Percentiles rank a stretch among this genome's conserved stretches.
phyloP scores from a whole-genome alignment of 768 basidiomycete genomes.

The Pleurotus ostreatus region DNA sequence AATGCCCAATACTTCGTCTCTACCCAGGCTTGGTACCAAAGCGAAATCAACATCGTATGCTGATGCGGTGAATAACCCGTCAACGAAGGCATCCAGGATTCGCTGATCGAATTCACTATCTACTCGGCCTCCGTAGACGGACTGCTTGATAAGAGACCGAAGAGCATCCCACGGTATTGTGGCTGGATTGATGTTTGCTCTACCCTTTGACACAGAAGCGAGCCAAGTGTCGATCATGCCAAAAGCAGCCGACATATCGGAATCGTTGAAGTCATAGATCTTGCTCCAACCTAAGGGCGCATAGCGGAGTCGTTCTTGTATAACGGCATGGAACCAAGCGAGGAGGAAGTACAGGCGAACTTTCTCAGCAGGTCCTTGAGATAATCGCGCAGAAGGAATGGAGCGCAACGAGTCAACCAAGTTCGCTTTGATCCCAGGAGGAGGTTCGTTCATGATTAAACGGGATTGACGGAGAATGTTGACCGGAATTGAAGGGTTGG shows the following conservation, averaged over 20 bases:
- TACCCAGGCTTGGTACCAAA: conserved; percentile 66
- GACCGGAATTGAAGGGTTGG: conserved; percentile 90
- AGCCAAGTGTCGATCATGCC: conserved; percentile 93
- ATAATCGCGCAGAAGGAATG: conserved; percentile 66
- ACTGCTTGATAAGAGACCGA: conserved; percentile 91
- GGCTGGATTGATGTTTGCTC: conserved; percentile 88
- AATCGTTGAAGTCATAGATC: conserved; percentile 98
- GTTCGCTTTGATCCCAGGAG: conserved; percentile 95
- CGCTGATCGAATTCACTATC: conserved; percentile 95
- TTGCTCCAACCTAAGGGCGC: conserved; percentile 97
- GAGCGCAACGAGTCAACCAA: conserved; percentile 82
- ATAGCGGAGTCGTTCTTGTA: conserved; percentile 95
- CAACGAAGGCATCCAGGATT: conserved; percentile 91
- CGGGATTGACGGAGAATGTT: conserved; percentile 96
- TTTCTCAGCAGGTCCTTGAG: conserved; percentile 90
- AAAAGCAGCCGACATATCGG: conserved; percentile 92
- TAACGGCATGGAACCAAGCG: conserved; percentile 98
- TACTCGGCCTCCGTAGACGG: conserved; percentile 90
- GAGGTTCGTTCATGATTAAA: conserved; percentile 98
- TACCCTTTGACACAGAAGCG: conserved; percentile 72
- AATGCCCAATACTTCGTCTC: conserved; percentile 54
- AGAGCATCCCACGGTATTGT: conserved; percentile 94
- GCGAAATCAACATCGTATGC: conserved; percentile 95
- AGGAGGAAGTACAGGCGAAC: conserved; percentile 91
- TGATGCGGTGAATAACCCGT: conserved; percentile 77